Percentiles rank a stretch among this genome's conserved stretches.
These are phyloP conservation scores for Ensete glaucum DNA, from an alignment of 176 grass and related monocot genomes.

Conservation along the genomic window DNA sequence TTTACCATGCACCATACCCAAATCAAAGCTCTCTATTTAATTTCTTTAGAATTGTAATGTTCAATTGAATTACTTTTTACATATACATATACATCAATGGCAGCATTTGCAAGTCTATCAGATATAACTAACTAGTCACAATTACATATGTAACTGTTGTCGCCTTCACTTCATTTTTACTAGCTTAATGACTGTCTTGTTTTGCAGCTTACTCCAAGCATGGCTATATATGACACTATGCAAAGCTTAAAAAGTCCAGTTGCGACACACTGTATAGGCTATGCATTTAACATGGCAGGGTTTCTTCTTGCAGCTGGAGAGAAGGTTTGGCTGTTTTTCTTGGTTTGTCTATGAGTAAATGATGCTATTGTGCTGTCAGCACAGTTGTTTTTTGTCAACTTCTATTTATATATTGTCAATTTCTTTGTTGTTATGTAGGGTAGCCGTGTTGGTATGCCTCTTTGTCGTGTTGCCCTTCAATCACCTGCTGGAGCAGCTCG, in stretches of 20 bases:
- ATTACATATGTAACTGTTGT: not conserved
- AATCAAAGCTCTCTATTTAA: no score
- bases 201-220: constrained; percentile 76
- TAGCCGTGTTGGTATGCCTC: constrained; percentile 66
- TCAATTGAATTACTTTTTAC: not conserved
- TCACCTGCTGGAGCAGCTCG: constrained; percentile 87
- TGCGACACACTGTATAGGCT: constrained; percentile 72
- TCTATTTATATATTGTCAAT: constrained; percentile 13
- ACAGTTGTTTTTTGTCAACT: not conserved
- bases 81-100: not conserved
- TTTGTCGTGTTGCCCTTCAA: constrained; percentile 63
- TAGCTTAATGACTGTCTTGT: not conserved
- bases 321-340: constrained; percentile 40
- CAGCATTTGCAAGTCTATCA: no score
- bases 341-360: not conserved
- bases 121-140: no score
- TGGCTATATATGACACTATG: constrained; percentile 95
- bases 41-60: not conserved
- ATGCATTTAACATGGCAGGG: constrained; percentile 79
- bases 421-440: constrained; percentile 38
- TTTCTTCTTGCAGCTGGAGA: constrained; percentile 95
- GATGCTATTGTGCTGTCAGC: no score
- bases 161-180: not conserved
- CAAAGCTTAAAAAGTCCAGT: constrained; percentile 68
- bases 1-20: not conserved